Percentiles rank a stretch among this genome's conserved stretches.
Conservation (phyloP, 257 asterid genomes). For the Solanum virginianum region DNA sequence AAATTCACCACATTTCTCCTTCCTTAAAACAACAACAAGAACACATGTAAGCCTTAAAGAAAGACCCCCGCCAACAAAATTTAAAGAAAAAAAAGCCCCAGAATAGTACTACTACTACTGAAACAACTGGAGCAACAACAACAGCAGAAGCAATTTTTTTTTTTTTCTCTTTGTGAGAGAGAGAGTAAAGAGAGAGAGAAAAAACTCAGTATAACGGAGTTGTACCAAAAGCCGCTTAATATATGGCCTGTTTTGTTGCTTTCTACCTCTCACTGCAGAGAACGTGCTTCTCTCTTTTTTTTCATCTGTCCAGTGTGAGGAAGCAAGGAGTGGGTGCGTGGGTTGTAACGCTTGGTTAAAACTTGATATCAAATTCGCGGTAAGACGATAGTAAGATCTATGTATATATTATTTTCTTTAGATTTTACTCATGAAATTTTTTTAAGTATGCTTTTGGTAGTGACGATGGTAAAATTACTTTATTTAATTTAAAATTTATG, state of each 20-base stretch:
- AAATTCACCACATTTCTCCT: neutral
- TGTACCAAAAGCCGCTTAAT: constrained; percentile 30
- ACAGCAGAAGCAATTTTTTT: neutral
- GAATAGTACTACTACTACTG: neutral
- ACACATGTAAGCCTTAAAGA: neutral
- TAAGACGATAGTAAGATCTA: rapidly evolving
- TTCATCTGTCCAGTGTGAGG: constrained; percentile 20
- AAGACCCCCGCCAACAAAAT: neutral
- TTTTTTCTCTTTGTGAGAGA: neutral
- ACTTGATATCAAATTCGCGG: too few species aligned
- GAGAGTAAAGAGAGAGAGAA: neutral
- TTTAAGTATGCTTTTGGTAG: too few species aligned
- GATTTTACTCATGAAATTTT: too few species aligned
- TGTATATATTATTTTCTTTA: too few species aligned
- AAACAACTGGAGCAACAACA: neutral
- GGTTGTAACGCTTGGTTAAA: neutral
- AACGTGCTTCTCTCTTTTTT: constrained; percentile 43
- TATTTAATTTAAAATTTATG: too few species aligned
- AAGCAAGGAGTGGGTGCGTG: neutral
- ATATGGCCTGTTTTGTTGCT: constrained; percentile 40
- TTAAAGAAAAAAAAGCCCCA: neutral
- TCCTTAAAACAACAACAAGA: neutral
- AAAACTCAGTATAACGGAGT: constrained; percentile 18
- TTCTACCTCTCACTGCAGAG: constrained; percentile 8
- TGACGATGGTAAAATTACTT: neutral